These are phyloP conservation scores for Termitomyces sp. DNA, from an alignment of 768 basidiomycete genomes.

Conservation along the genomic window DNA sequence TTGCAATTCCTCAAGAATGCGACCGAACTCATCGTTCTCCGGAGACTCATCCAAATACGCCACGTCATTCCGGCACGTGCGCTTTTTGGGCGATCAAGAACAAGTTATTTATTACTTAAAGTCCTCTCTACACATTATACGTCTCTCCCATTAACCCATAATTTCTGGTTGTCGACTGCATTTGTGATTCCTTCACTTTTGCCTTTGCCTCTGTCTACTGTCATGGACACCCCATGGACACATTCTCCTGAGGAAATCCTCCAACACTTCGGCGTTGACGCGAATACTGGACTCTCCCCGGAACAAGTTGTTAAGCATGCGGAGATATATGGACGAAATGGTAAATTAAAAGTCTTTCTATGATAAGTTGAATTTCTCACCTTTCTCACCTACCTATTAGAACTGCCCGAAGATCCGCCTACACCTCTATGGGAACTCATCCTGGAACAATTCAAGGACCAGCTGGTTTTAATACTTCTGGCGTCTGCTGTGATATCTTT, in stretches of 20 bases:
- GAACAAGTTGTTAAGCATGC: slow-evolving; percentile 70
- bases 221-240: slow-evolving; percentile 79
- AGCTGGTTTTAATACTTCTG: slow-evolving; percentile 94
- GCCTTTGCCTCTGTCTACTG: slow-evolving; percentile 13
- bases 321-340: slow-evolving; percentile 82
- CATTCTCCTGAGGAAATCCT: slow-evolving; percentile 61
- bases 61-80: slow-evolving; percentile 38
- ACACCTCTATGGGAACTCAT: slow-evolving; percentile 93
- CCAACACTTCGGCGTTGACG: slow-evolving; percentile 66
- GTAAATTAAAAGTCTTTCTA: slow-evolving; percentile 29
- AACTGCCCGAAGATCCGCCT: slow-evolving; percentile 85
- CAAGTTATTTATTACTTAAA: not conserved
- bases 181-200: slow-evolving; percentile 7
- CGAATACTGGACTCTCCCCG: slow-evolving; percentile 53
- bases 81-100: slow-evolving; percentile 15
- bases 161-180: slow-evolving; percentile 6
- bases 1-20: not conserved
- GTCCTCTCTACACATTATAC: not conserved
- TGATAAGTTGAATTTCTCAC: not conserved
- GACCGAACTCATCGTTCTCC: not conserved
- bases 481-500: slow-evolving; percentile 93
- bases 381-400: slow-evolving; percentile 33
- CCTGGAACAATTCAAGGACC: slow-evolving; percentile 99
- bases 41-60: slow-evolving; percentile 14
- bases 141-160: not conserved